Evolutionary conservation across 1,139 yeast genomes (phyloP).

Genomic region (Protomyces lactucae-debilis): DNA sequence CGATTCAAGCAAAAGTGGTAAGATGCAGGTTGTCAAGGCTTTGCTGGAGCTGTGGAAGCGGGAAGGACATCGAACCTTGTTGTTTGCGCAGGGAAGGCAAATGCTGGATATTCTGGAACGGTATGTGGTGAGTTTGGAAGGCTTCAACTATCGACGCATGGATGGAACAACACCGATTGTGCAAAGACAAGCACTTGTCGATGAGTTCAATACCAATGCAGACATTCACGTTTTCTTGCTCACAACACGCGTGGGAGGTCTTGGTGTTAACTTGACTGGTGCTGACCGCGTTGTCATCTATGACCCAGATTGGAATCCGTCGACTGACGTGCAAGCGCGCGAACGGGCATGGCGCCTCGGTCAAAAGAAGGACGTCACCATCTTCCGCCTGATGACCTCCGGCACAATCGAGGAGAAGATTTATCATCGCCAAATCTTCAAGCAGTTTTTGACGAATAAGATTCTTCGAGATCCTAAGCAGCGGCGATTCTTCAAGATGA

Average conservation of each 20-base stretch:
- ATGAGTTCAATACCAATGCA: constrained; percentile 62
- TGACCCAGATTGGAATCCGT: constrained; percentile 99
- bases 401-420: constrained; percentile 96
- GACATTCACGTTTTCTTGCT: constrained; percentile 62
- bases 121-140: constrained; percentile 48
- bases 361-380: constrained; percentile 87
- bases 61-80: constrained; percentile 70
- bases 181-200: constrained; percentile 71
- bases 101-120: constrained; percentile 83
- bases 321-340: constrained; percentile 93
- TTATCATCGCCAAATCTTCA: constrained; percentile 92
- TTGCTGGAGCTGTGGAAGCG: constrained; percentile 68
- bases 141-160: constrained; percentile 67
- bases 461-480: constrained; percentile 94
- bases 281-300: constrained; percentile 90
- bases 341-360: constrained; percentile 98
- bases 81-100: constrained; percentile 88
- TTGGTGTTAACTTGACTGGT: constrained; percentile 90
- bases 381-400: constrained; percentile 85
- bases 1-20: constrained; percentile 70
- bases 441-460: constrained; percentile 87
- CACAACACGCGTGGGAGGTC: constrained; percentile 93
- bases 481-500: constrained; percentile 82
- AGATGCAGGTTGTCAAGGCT: constrained; percentile 80
- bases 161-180: constrained; percentile 88